Conservation (phyloP, 78 protist species). For the Cavenderia fasciculata region DNA sequence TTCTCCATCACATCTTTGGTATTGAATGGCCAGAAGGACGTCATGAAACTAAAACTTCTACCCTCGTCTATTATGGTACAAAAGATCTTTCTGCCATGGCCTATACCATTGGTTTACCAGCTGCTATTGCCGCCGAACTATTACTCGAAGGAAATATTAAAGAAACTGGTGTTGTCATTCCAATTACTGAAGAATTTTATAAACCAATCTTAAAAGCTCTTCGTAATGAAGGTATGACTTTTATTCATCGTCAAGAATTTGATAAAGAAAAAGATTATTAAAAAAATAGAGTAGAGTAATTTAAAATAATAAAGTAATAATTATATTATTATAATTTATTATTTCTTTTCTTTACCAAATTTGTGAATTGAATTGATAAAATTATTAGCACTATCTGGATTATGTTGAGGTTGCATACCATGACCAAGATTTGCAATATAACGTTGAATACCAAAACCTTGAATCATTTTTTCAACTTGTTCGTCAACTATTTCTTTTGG, state of each 20-base stretch:
- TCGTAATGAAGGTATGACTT: constrained; percentile 71
- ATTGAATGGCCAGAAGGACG: constrained; percentile 72
- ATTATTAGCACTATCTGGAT: constrained; percentile 55
- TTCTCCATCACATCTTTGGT: constrained; percentile 76
- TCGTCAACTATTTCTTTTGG: constrained; percentile 26
- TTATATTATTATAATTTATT: constrained; percentile 8
- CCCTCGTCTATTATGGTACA: constrained; percentile 70
- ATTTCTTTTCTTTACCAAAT: constrained; percentile 5
- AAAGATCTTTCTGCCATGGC: constrained; percentile 80
- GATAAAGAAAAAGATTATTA: too few relatives aligned
- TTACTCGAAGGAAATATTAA: constrained; percentile 59
- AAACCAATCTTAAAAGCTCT: constrained; percentile 77
- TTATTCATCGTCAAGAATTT: constrained; percentile 62
- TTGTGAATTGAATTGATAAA: constrained; percentile 83
- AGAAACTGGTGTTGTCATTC: constrained; percentile 73
- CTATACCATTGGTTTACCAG: constrained; percentile 89
- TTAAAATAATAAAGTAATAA: neutral
- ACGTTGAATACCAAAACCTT: constrained; percentile 52
- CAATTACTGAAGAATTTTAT: constrained; percentile 34
- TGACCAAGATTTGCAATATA: constrained; percentile 90
- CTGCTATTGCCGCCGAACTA: constrained; percentile 84
- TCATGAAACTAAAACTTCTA: constrained; percentile 76
- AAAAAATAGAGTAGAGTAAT: neutral
- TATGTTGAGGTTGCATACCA: constrained; percentile 88
- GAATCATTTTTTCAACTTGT: constrained; percentile 65